phyloP scores from a whole-genome alignment of 164 flowering plant species.

The Vitis riparia region DNA sequence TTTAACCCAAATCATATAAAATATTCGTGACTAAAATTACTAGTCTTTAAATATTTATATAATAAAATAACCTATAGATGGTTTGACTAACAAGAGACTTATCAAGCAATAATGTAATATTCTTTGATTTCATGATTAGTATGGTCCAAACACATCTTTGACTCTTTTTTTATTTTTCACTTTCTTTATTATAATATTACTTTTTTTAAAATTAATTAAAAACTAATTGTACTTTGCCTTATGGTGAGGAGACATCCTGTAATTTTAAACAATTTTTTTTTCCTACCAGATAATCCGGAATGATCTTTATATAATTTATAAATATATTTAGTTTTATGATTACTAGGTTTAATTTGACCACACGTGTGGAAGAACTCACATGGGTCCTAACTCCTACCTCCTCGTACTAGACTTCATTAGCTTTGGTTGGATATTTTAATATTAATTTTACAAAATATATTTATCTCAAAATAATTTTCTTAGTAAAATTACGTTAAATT shows the following conservation, averaged over 20 bases:
- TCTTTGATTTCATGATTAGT: slow-evolving; percentile 4
- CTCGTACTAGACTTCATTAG: too few species aligned
- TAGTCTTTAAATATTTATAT: too few species aligned
- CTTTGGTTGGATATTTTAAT: too few species aligned
- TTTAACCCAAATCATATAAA: too few species aligned
- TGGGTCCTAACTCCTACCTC: not conserved
- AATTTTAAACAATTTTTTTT: slow-evolving; percentile 3
- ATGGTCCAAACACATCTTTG: slow-evolving; percentile 14
- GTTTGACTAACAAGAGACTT: not conserved
- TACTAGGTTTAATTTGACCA: slow-evolving; percentile 16
- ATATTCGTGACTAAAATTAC: too few species aligned
- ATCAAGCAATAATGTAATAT: not conserved
- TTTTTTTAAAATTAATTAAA: not conserved
- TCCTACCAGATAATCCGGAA: slow-evolving; percentile 1
- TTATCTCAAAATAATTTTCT: too few species aligned
- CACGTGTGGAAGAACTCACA: slow-evolving; percentile 12
- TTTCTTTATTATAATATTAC: not conserved
- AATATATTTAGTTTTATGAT: not conserved
- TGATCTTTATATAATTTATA: not conserved
- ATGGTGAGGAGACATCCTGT: slow-evolving; percentile 19
- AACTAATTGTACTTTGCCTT: slow-evolving; percentile 5
- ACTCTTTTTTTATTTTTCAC: slow-evolving; percentile 5
- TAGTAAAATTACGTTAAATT: too few species aligned
- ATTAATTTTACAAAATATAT: too few species aligned
- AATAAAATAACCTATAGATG: too few species aligned